Conservation (phyloP, 257 asterid genomes). For the Ballota nigra region DNA sequence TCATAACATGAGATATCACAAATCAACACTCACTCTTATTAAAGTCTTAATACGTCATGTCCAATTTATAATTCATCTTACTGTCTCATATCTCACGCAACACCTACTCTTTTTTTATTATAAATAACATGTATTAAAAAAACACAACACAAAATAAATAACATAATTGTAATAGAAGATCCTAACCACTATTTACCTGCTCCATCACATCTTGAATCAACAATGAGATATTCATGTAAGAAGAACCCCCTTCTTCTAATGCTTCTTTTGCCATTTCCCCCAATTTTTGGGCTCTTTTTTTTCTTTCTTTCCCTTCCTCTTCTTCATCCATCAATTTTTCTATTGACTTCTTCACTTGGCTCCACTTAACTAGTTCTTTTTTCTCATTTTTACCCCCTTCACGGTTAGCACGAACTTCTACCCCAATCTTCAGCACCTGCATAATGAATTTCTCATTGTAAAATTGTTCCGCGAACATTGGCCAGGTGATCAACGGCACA, state of each 20-base stretch:
- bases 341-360: constrained; percentile 13
- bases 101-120: too few relatives aligned
- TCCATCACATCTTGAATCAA: constrained; percentile 26
- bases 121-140: too few relatives aligned
- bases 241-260: constrained; percentile 37
- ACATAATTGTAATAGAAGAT: too few relatives aligned
- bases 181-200: too few relatives aligned
- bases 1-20: too few relatives aligned
- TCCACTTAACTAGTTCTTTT: constrained; percentile 20
- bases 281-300: constrained; percentile 31
- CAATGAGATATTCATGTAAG: constrained; percentile 28
- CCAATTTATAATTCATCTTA: too few relatives aligned
- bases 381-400: neutral
- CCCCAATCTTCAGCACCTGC: constrained; percentile 25
- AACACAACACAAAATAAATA: too few relatives aligned
- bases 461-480: constrained; percentile 40
- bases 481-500: constrained; percentile 38
- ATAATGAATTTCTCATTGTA: constrained; percentile 32
- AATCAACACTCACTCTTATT: too few relatives aligned
- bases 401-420: too few relatives aligned
- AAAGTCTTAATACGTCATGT: too few relatives aligned
- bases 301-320: constrained; percentile 33
- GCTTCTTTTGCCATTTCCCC: constrained; percentile 32
- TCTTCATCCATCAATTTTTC: constrained; percentile 29
- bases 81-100: too few relatives aligned